Evolutionary conservation across 306 rosid genomes (phyloP).

Genomic region (Trifolium repens): DNA sequence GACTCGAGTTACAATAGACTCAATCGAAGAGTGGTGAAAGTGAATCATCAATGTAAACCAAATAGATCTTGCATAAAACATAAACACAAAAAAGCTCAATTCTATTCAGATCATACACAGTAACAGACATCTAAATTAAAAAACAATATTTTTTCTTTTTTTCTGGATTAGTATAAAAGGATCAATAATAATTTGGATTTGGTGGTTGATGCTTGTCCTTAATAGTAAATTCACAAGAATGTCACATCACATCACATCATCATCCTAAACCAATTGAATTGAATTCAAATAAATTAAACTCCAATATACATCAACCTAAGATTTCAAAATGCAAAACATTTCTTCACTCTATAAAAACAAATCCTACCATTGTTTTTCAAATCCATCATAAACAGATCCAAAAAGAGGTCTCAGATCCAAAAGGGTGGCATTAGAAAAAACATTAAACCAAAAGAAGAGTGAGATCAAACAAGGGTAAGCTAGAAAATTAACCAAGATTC

Average conservation of each 20-base stretch:
- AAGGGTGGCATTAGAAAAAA: constrained; percentile 19
- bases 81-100: not conserved
- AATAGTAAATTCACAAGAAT: constrained; percentile 26
- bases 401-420: constrained; percentile 41
- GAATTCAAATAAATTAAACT: constrained; percentile 13
- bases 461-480: constrained; percentile 32
- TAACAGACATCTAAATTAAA: not conserved
- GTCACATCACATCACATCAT: constrained; percentile 12
- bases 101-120: not conserved
- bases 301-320: constrained; percentile 19
- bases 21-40: constrained; percentile 23
- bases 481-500: not conserved
- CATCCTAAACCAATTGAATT: constrained; percentile 27
- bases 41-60: not conserved
- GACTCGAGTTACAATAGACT: not conserved
- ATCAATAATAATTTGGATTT: constrained; percentile 4
- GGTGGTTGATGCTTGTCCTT: not conserved
- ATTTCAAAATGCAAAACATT: constrained; percentile 25
- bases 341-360: not conserved
- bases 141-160: not conserved
- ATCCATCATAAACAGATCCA: constrained; percentile 38
- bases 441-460: not conserved
- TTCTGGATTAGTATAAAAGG: not conserved
- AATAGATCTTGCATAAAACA: constrained; percentile 37
- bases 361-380: not conserved